Percentiles rank a stretch among this genome's conserved stretches.
Evolutionary conservation across 805 yeast species (phyloP).

Genomic region (Wickerhamomyces chaumierensis): DNA sequence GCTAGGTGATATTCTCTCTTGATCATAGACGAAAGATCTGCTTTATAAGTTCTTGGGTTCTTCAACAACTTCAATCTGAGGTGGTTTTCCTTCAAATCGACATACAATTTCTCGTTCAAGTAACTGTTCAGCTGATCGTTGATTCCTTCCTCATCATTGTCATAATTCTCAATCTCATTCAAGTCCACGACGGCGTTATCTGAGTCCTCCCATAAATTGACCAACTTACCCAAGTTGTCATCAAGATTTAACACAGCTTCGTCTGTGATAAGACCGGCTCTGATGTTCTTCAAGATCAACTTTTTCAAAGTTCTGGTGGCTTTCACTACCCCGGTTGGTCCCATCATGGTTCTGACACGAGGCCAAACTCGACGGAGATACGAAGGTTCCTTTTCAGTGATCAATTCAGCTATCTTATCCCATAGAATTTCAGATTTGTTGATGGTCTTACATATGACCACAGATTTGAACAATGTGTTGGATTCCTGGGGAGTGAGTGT

Average conservation of each 20-base stretch:
- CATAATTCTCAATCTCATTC: slow-evolving; percentile 1
- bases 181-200: slow-evolving; percentile 20
- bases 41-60: slow-evolving; percentile 14
- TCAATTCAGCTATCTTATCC: slow-evolving; percentile 40
- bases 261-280: slow-evolving; percentile 37
- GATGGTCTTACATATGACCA: slow-evolving; percentile 57
- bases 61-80: slow-evolving; percentile 32
- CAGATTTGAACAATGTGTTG: slow-evolving; percentile 40
- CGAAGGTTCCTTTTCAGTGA: slow-evolving; percentile 29
- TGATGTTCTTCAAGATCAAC: slow-evolving; percentile 47
- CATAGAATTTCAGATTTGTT: slow-evolving; percentile 51
- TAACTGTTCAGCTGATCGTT: slow-evolving; percentile 3
- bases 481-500: slow-evolving; percentile 12
- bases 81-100: slow-evolving; percentile 34
- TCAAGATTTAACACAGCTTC: slow-evolving; percentile 42
- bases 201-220: slow-evolving; percentile 54
- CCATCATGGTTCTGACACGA: slow-evolving; percentile 47
- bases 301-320: slow-evolving; percentile 54
- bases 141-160: not conserved
- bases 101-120: slow-evolving; percentile 17
- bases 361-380: slow-evolving; percentile 61
- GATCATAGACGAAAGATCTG: slow-evolving; percentile 52
- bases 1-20: slow-evolving; percentile 52
- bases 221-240: slow-evolving; percentile 29
- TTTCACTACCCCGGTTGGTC: slow-evolving; percentile 43